Percentiles rank a stretch among this genome's conserved stretches.
Conservation (phyloP, 2,329 filamentous ascomycete genomes). For the Hypoxylon sp. region DNA sequence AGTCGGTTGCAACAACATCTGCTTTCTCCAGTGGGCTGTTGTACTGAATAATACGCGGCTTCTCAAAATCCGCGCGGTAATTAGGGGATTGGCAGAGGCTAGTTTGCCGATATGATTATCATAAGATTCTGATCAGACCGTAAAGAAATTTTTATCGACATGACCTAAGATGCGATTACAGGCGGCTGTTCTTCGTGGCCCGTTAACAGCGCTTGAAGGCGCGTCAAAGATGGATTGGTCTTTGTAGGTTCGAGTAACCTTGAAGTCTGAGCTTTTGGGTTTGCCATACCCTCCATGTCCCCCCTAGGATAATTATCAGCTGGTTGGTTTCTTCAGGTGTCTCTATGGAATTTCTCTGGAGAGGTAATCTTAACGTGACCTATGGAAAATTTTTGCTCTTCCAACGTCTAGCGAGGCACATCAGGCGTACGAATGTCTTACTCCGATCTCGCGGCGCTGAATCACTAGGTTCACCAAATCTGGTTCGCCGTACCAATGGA, state of each 20-base stretch:
- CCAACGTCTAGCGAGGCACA: slow-evolving; percentile 35
- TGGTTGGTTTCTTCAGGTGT: slow-evolving; percentile 6
- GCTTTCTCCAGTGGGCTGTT: slow-evolving; percentile 10
- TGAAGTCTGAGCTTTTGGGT: slow-evolving; percentile 13
- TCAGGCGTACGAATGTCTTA: slow-evolving; percentile 24
- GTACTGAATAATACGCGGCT: slow-evolving; percentile 21
- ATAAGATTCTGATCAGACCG: slow-evolving; percentile 38
- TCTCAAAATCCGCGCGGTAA: slow-evolving; percentile 41
- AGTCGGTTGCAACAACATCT: slow-evolving; percentile 6
- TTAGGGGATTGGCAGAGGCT: slow-evolving; percentile 34
- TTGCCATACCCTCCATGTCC: slow-evolving; percentile 26
- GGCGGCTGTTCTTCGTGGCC: slow-evolving; percentile 18
- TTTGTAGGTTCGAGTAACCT: slow-evolving; percentile 18
- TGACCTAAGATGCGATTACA: slow-evolving; percentile 2
- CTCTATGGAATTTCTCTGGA: neutral
- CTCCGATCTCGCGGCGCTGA: slow-evolving; percentile 43
- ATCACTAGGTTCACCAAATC: slow-evolving; percentile 27
- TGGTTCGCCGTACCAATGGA: slow-evolving; percentile 36
- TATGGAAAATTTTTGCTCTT: slow-evolving; percentile 24
- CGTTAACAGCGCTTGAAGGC: slow-evolving; percentile 9
- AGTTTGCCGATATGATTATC: slow-evolving; percentile 38
- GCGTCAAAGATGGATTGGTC: slow-evolving; percentile 18
- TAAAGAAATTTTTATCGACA: slow-evolving; percentile 17
- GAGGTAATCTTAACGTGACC: slow-evolving; percentile 28
- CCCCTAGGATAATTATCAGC: slow-evolving; percentile 27